These are phyloP conservation scores for Aeschynomene evenia DNA, from an alignment of 306 rosid genomes.

Conservation along the genomic window DNA sequence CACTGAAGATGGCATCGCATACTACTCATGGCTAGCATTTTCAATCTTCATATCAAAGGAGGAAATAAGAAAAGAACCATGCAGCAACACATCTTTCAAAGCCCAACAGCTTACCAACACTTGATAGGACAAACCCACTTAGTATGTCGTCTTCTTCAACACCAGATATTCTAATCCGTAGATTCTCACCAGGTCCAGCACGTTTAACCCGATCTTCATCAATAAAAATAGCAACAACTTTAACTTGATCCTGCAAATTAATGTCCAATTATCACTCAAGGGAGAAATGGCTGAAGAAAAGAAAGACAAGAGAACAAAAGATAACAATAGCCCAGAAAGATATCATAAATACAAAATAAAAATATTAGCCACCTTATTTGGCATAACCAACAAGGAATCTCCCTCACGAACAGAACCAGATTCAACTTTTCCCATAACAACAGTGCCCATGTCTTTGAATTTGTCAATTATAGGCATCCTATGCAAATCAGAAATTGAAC, in stretches of 20 bases:
- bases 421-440: slow-evolving; percentile 96
- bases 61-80: slow-evolving; percentile 16
- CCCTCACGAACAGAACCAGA: slow-evolving; percentile 85
- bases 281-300: background rate
- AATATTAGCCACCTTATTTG: slow-evolving; percentile 71
- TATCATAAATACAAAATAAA: background rate
- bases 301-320: background rate
- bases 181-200: slow-evolving; percentile 97
- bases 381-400: slow-evolving; percentile 80
- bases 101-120: slow-evolving; percentile 61
- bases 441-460: slow-evolving; percentile 97
- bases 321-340: background rate
- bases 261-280: slow-evolving; percentile 24
- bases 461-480: slow-evolving; percentile 95
- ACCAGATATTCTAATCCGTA: slow-evolving; percentile 83
- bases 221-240: slow-evolving; percentile 60
- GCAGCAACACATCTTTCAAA: background rate
- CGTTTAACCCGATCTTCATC: slow-evolving; percentile 69
- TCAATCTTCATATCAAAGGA: slow-evolving; percentile 1
- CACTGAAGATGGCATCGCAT: background rate
- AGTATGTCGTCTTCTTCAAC: slow-evolving; percentile 80
- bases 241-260: slow-evolving; percentile 67
- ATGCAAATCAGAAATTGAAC: slow-evolving; percentile 28
- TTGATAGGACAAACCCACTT: slow-evolving; percentile 77
- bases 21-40: background rate